Evolutionary conservation across 2,329 filamentous ascomycete species (phyloP), one percentile per base, ranked within the genome.

Genomic region (Zopfia rhizophila): DNA sequence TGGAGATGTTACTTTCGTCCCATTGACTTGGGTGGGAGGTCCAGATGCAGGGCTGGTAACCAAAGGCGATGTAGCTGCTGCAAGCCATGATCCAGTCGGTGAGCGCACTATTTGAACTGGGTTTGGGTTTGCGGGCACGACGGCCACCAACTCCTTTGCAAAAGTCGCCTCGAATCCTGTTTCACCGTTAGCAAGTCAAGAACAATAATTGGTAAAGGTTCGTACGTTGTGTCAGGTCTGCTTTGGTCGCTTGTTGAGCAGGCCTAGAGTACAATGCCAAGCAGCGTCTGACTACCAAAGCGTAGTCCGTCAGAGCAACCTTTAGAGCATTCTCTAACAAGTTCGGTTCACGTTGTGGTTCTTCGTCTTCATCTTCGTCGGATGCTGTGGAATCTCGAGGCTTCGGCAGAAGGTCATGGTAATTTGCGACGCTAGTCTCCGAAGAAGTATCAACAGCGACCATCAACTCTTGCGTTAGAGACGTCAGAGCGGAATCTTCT

Each of bases 221-320:
- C 86, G 75, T 80, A 90, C 88, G 80, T 70, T 78, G 78, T 50
- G 82, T 78, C 24, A 91, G 76, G 65, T 88, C 84, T 51, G 72
- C 77, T 59, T 72, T 78, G 68, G 82, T 84, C 71, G 75, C 80
- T 69, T 78, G 83, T 70, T 82, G 84, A 27, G 72, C 81, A 75
- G 80, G 85, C 69, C 82, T 84, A 47, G 81, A 80, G 69, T 90
- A 90, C 58, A 86, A 79, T 3, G 79, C 79, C 53, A 97, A 73
- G 61, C 90, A 93, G 54, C 90, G 86, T 75, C 93, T 91, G 60
- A 97, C 85, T 70, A 90, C 87, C 48, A 96, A 82, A 3, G 91
- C 90, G 70, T 97, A 92, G 63, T 97, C 94, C 29, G 96, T 82
- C 21, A 97, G 80, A 1, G 91, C 89, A 68, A 92, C 89, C 63